Conservation (phyloP, 2,329 filamentous ascomycete genomes). For the Penicillium verrucosum region DNA sequence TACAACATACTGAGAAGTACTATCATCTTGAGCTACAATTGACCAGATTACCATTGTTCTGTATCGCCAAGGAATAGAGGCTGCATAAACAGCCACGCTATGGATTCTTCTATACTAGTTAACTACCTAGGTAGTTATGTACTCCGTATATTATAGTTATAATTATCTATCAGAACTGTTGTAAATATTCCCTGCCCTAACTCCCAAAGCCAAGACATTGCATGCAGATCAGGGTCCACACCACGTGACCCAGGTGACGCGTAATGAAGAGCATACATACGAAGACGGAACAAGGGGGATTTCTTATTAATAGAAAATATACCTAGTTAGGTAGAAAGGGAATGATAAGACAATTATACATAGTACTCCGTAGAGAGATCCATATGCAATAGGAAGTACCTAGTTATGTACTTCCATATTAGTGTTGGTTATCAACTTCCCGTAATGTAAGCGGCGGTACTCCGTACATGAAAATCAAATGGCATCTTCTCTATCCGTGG, state of each 20-base stretch:
- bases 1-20: background rate
- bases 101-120: too few relatives aligned
- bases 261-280: background rate
- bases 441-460: constrained; percentile 4
- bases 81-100: background rate
- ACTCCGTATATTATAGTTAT: too few relatives aligned
- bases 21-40: background rate
- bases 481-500: background rate
- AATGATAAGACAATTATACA: background rate
- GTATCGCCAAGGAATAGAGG: background rate
- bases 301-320: background rate
- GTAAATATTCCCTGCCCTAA: background rate
- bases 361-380: background rate
- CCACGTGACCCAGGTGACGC: background rate
- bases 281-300: background rate
- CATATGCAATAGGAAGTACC: background rate
- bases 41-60: background rate
- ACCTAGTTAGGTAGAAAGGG: too few relatives aligned
- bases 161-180: background rate
- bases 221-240: background rate
- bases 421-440: background rate
- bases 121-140: too few relatives aligned
- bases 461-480: background rate
- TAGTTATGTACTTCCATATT: too few relatives aligned
- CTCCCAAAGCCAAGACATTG: background rate